Conservation (phyloP, 805 yeast species). For the Pichia thaimueangensis region DNA sequence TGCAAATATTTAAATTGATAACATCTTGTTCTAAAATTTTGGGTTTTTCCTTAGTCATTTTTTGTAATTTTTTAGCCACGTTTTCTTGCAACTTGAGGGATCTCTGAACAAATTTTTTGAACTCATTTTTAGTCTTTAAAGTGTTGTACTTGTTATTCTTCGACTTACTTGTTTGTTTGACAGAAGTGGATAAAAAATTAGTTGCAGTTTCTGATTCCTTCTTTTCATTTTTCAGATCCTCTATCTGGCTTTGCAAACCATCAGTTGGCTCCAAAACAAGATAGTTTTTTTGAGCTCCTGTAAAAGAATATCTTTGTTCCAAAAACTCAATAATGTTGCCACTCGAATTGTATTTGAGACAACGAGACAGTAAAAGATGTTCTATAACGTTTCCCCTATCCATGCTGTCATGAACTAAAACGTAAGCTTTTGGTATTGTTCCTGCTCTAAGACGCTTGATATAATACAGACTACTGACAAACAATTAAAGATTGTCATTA, state of each 20-base stretch:
- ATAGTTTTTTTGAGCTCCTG: conserved; percentile 42
- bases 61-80: conserved; percentile 32
- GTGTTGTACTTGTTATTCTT: conserved; percentile 17
- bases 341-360: conserved; percentile 32
- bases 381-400: conserved; percentile 40
- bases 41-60: conserved; percentile 21
- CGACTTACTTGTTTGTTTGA: not conserved
- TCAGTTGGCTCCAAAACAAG: conserved; percentile 37
- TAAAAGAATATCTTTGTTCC: conserved; percentile 38
- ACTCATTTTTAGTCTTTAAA: conserved; percentile 32
- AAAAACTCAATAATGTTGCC: conserved; percentile 35
- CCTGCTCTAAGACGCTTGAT: too few species aligned
- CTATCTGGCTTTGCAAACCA: conserved; percentile 20
- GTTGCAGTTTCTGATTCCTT: conserved; percentile 9
- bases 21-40: conserved; percentile 17
- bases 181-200: not conserved
- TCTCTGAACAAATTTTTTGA: conserved; percentile 35
- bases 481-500: too few species aligned
- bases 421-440: too few species aligned
- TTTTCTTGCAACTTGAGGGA: conserved; percentile 36
- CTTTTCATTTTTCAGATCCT: conserved; percentile 14
- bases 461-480: too few species aligned
- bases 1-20: conserved; percentile 18
- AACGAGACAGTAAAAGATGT: conserved; percentile 38
- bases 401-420: too few species aligned